Percentiles rank a stretch among this genome's conserved stretches.
phyloP scores from a whole-genome alignment of 2,329 filamentous ascomycete species.

The Fusarium miscanthi region DNA sequence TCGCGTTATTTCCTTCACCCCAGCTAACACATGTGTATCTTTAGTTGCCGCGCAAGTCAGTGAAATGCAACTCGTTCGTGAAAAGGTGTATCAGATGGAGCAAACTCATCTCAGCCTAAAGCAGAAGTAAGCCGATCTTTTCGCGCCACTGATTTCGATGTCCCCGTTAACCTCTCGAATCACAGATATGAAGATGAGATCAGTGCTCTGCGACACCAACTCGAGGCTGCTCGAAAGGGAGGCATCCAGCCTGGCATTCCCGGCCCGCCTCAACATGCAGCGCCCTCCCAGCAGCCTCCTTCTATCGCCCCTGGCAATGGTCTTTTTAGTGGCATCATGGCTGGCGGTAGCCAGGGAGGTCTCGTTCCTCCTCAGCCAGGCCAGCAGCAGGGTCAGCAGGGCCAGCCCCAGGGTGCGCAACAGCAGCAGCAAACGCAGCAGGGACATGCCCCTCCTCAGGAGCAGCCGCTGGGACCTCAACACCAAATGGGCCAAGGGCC shows the following conservation, averaged over 20 bases:
- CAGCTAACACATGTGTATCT: conserved; percentile 40
- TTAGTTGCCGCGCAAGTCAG: conserved; percentile 89
- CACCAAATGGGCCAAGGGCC: conserved; percentile 78
- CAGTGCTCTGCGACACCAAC: conserved; percentile 83
- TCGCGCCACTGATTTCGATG: not conserved
- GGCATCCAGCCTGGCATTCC: conserved; percentile 68
- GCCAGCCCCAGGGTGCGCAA: conserved; percentile 60
- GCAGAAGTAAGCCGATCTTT: conserved; percentile 75
- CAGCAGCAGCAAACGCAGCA: conserved; percentile 55
- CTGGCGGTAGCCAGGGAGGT: conserved; percentile 84
- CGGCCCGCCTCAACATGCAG: conserved; percentile 78
- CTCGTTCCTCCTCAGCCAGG: conserved; percentile 81
- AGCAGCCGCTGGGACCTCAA: conserved; percentile 66
- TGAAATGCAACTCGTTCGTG: conserved; percentile 93
- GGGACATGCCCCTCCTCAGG: conserved; percentile 73
- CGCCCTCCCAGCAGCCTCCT: conserved; percentile 85
- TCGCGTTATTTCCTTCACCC: conserved; percentile 18
- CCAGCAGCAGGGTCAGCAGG: conserved; percentile 65
- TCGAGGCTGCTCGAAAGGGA: conserved; percentile 78
- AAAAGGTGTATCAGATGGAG: conserved; percentile 94
- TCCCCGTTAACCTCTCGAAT: conserved; percentile 6
- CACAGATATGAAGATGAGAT: conserved; percentile 94
- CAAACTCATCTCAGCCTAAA: conserved; percentile 90
- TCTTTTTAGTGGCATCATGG: conserved; percentile 96
- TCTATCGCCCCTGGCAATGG: conserved; percentile 92